Conservation (phyloP, 495 filamentous ascomycete genomes). For the Physcia stellaris region DNA sequence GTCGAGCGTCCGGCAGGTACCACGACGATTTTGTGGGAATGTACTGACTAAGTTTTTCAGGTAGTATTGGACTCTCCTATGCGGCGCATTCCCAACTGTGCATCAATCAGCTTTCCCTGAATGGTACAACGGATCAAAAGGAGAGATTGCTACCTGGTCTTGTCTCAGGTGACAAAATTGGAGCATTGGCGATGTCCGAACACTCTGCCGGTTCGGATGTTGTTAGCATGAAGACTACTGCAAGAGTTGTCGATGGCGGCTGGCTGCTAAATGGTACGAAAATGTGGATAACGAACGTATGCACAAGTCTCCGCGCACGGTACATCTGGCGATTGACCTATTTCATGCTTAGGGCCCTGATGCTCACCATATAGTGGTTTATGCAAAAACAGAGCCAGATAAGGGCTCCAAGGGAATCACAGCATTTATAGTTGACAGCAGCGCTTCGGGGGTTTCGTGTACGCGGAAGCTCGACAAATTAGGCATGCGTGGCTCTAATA, state of each 20-base stretch:
- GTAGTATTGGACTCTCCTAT: constrained; percentile 84
- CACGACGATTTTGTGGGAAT: constrained; percentile 7
- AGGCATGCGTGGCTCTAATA: constrained; percentile 95
- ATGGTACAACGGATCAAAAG: constrained; percentile 73
- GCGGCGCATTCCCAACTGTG: constrained; percentile 95
- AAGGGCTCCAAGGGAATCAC: constrained; percentile 84
- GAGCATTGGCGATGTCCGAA: constrained; percentile 92
- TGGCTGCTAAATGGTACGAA: constrained; percentile 83
- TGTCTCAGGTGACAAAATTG: constrained; percentile 68
- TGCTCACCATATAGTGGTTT: constrained; percentile 77
- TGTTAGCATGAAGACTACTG: constrained; percentile 84
- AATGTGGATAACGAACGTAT: constrained; percentile 98
- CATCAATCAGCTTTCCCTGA: constrained; percentile 89
- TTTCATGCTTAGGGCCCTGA: constrained; percentile 66
- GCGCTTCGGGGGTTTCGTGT: constrained; percentile 64
- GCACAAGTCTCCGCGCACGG: no score
- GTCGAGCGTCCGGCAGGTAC: constrained; percentile 43
- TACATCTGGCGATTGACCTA: no score
- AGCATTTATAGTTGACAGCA: constrained; percentile 76
- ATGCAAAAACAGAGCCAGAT: constrained; percentile 83
- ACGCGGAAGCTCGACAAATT: constrained; percentile 93
- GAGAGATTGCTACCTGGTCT: constrained; percentile 64
- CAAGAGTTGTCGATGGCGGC: constrained; percentile 68
- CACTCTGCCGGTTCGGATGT: constrained; percentile 85
- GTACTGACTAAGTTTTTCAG: constrained; percentile 33